Percentiles rank a stretch among this genome's conserved stretches.
These are phyloP conservation scores for Ophiostoma sp. DNA, from an alignment of 2,329 filamentous ascomycete genomes.

Conservation along the genomic window DNA sequence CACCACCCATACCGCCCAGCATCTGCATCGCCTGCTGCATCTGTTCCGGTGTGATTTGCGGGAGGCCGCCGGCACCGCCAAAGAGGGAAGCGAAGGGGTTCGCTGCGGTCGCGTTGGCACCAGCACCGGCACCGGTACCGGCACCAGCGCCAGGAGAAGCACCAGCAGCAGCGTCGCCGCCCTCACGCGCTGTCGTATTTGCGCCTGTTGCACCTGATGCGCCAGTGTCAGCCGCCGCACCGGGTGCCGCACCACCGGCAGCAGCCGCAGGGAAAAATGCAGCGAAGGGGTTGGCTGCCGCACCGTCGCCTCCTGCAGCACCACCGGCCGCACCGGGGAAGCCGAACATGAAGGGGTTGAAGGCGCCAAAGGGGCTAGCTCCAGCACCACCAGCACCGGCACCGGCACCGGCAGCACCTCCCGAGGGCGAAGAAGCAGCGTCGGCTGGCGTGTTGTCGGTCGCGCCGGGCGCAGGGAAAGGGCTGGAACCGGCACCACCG, in stretches of 20 bases:
- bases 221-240: not conserved
- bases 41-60: constrained; percentile 55
- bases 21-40: constrained; percentile 57
- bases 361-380: constrained; percentile 29
- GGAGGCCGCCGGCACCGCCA: constrained; percentile 34
- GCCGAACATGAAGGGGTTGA: constrained; percentile 25
- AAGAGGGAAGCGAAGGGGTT: constrained; percentile 49
- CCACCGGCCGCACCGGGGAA: constrained; percentile 7
- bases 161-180: constrained; percentile 29
- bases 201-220: not conserved
- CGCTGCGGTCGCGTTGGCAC: constrained; percentile 33
- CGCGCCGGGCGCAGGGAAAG: constrained; percentile 86
- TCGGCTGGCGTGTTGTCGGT: constrained; percentile 79
- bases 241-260: not conserved
- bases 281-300: constrained; percentile 41
- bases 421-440: constrained; percentile 37
- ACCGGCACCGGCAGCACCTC: constrained; percentile 25
- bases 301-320: constrained; percentile 21
- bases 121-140: constrained; percentile 27
- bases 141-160: constrained; percentile 23
- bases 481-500: constrained; percentile 41
- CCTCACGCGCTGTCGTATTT: not conserved
- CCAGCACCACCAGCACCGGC: constrained; percentile 18
- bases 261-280: constrained; percentile 24
- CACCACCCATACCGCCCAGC: constrained; percentile 34